A percentile compares a stretch with the other conserved stretches of the same genome.
phyloP scores from a whole-genome alignment of 768 basidiomycete genomes.

The Xerocomellus chrysenteron region DNA sequence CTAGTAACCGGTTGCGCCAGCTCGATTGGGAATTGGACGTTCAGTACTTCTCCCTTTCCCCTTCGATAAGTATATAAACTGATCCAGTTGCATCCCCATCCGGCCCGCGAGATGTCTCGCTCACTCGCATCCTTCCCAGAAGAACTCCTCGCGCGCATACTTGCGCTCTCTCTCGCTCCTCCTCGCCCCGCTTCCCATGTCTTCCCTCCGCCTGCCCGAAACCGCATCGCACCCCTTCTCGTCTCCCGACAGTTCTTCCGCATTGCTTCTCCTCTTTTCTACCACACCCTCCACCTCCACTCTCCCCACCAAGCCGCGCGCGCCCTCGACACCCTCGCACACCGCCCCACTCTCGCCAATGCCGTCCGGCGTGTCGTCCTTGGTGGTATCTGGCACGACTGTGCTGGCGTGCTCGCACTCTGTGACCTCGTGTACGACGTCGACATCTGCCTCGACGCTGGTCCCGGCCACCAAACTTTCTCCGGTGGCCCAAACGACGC shows the following conservation, averaged over 20 bases:
- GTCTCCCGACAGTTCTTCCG: slow-evolving; percentile 53
- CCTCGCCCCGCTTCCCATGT: slow-evolving; percentile 27
- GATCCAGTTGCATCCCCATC: background rate
- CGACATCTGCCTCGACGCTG: slow-evolving; percentile 35
- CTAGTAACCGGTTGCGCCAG: background rate
- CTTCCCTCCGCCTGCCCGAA: slow-evolving; percentile 15
- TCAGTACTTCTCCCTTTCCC: background rate
- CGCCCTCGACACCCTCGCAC: slow-evolving; percentile 38
- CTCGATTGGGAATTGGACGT: slow-evolving; percentile 14
- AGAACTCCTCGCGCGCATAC: slow-evolving; percentile 49
- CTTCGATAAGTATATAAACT: slow-evolving; percentile 7
- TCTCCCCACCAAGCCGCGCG: slow-evolving; percentile 38
- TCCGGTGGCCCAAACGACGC: background rate
- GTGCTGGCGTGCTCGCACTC: slow-evolving; percentile 38
- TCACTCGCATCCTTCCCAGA: slow-evolving; percentile 37
- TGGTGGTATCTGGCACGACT: slow-evolving; percentile 40
- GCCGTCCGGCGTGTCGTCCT: slow-evolving; percentile 44
- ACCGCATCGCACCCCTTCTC: slow-evolving; percentile 44
- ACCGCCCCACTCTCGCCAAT: slow-evolving; percentile 37
- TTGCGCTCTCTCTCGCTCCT: slow-evolving; percentile 32
- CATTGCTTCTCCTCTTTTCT: slow-evolving; percentile 57
- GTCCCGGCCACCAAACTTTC: background rate
- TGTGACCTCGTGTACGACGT: slow-evolving; percentile 38
- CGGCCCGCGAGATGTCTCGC: slow-evolving; percentile 5
- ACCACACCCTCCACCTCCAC: slow-evolving; percentile 49